Conservation (phyloP, 257 asterid species). For the Fraxinus anomala region DNA sequence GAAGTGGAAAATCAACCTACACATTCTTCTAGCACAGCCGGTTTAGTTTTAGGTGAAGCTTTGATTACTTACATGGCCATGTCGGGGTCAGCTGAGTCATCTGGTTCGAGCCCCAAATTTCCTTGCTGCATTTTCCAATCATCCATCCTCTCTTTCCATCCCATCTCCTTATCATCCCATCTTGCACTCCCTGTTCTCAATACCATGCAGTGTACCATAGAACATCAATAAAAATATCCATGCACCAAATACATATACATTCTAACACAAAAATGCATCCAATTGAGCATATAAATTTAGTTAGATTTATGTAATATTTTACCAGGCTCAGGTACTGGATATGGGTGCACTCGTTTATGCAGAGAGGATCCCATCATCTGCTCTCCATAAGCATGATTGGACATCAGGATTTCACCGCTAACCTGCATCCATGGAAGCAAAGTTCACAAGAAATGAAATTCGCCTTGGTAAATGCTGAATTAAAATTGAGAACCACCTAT, state of each 20-base stretch:
- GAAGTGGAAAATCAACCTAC: neutral
- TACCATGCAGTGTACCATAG: neutral
- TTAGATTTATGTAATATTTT: conserved; percentile 4
- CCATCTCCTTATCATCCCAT: conserved; percentile 87
- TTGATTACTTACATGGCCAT: conserved; percentile 60
- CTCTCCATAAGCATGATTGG: no score
- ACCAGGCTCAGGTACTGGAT: no score
- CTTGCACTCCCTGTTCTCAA: conserved; percentile 61
- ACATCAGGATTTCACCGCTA: no score
- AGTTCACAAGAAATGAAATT: no score
- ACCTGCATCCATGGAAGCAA: no score
- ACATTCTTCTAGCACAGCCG: no score
- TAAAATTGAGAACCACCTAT: neutral
- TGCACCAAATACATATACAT: neutral
- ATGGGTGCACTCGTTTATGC: no score
- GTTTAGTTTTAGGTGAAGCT: no score
- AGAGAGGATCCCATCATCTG: no score
- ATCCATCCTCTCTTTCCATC: conserved; percentile 95
- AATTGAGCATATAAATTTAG: neutral
- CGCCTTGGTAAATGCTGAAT: neutral
- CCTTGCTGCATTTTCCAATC: conserved; percentile 97
- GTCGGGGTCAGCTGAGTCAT: conserved; percentile 71
- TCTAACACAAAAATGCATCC: neutral
- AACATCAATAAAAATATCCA: conserved; percentile 7
- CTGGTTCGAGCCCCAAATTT: conserved; percentile 61